phyloP scores from a whole-genome alignment of 768 basidiomycete species.

The Boletus rubroflammeus region DNA sequence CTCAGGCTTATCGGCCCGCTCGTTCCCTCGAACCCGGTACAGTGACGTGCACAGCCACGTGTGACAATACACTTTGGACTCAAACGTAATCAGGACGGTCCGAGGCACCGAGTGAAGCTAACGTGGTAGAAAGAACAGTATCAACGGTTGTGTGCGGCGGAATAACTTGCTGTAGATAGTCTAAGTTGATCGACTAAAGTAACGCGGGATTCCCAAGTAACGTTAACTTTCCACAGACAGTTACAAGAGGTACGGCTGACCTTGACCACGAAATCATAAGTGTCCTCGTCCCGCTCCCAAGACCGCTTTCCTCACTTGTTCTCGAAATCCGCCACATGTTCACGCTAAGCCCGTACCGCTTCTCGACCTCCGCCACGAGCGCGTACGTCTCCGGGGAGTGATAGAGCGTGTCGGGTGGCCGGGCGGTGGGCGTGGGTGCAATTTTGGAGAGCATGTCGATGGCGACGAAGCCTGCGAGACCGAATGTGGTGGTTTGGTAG shows the following conservation, averaged over 20 bases:
- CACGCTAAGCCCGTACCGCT: conserved; percentile 65
- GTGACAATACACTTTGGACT: not conserved
- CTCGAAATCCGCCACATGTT: conserved; percentile 77
- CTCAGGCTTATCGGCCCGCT: not conserved
- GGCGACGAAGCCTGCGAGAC: conserved; percentile 92
- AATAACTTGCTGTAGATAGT: not conserved
- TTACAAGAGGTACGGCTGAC: conserved; percentile 48
- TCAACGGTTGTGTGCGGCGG: not conserved
- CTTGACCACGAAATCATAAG: conserved; percentile 92
- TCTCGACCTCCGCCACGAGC: conserved; percentile 77
- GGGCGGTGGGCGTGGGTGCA: conserved; percentile 42
- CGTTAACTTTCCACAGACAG: no score
- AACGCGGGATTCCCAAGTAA: no score
- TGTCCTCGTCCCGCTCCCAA: conserved; percentile 85
- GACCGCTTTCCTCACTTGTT: conserved; percentile 68
- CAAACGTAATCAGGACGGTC: not conserved
- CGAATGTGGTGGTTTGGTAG: conserved; percentile 95
- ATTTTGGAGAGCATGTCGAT: conserved; percentile 93
- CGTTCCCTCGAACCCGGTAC: no score
- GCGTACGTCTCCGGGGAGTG: conserved; percentile 93
- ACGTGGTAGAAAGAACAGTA: not conserved
- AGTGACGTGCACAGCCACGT: not conserved
- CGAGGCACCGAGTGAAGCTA: not conserved
- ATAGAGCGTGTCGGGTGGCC: conserved; percentile 92
- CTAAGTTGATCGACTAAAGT: no score